These are phyloP conservation scores for Nannizzia gypsea DNA, from an alignment of 2,329 filamentous ascomycete genomes.

Conservation along the genomic window DNA sequence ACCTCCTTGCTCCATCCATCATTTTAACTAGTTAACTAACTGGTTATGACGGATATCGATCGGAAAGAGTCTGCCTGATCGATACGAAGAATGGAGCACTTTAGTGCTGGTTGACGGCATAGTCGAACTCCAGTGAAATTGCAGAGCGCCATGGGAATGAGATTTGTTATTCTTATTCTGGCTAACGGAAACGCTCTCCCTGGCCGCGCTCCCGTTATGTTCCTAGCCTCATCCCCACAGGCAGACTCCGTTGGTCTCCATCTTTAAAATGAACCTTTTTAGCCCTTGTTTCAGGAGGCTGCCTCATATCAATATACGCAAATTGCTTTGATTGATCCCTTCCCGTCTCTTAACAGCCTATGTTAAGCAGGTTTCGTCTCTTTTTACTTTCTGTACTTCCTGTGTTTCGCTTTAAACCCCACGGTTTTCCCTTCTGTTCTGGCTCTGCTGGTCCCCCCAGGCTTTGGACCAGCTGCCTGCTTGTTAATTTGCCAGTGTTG, in stretches of 20 bases:
- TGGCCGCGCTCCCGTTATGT: conserved; percentile 1
- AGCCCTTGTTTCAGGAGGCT: conserved; percentile 1
- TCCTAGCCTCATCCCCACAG: conserved; percentile 1
- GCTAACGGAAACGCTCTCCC: neutral
- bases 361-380: neutral
- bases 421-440: neutral
- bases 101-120: neutral
- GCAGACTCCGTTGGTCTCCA: neutral
- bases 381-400: neutral
- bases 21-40: too few relatives aligned
- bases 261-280: conserved; percentile 1
- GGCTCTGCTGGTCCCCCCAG: neutral
- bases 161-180: neutral
- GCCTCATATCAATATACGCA: conserved; percentile 1
- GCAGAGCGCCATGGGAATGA: neutral
- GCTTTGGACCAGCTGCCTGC: neutral
- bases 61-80: neutral
- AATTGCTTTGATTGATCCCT: conserved; percentile 1
- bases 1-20: neutral
- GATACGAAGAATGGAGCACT: neutral
- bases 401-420: neutral
- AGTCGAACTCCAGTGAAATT: neutral
- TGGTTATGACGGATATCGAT: neutral
- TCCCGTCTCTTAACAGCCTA: neutral
- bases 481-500: neutral